phyloP scores from a whole-genome alignment of 345 rosid species.

The Stellera chamaejasme region DNA sequence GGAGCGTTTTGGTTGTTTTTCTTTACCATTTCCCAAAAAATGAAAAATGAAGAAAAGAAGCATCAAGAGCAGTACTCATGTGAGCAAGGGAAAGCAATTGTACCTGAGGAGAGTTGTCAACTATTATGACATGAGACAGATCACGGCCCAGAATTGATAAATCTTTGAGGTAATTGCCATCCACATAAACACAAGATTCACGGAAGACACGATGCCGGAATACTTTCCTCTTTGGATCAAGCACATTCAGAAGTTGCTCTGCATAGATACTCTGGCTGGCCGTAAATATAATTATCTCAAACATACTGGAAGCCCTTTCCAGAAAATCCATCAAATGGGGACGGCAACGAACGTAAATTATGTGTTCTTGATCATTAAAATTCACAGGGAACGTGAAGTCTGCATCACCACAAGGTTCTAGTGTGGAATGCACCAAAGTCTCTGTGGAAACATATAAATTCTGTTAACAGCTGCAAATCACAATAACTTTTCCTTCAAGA shows the following conservation, averaged over 20 bases:
- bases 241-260: conserved; percentile 91
- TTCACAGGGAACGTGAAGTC: conserved; percentile 92
- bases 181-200: conserved; percentile 91
- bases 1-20: too few species aligned
- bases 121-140: conserved; percentile 68
- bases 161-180: conserved; percentile 94
- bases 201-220: conserved; percentile 94
- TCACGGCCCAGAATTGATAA: conserved; percentile 95
- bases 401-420: conserved; percentile 77
- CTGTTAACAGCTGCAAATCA: conserved; percentile 2
- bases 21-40: not conserved
- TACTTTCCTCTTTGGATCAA: conserved; percentile 91
- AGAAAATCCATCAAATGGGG: conserved; percentile 84
- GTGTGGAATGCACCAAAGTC: conserved; percentile 89
- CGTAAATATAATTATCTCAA: conserved; percentile 92
- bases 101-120: conserved; percentile 99
- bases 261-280: conserved; percentile 99
- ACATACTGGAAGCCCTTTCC: conserved; percentile 78
- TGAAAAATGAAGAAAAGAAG: not conserved
- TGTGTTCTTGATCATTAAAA: conserved; percentile 79
- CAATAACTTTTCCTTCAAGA: too few species aligned
- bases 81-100: conserved; percentile 1
- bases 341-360: conserved; percentile 84
- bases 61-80: not conserved
- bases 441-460: conserved; percentile 36